Evolutionary conservation across 768 basidiomycete species (phyloP).

Genomic region (Leucocoprinus sp.): DNA sequence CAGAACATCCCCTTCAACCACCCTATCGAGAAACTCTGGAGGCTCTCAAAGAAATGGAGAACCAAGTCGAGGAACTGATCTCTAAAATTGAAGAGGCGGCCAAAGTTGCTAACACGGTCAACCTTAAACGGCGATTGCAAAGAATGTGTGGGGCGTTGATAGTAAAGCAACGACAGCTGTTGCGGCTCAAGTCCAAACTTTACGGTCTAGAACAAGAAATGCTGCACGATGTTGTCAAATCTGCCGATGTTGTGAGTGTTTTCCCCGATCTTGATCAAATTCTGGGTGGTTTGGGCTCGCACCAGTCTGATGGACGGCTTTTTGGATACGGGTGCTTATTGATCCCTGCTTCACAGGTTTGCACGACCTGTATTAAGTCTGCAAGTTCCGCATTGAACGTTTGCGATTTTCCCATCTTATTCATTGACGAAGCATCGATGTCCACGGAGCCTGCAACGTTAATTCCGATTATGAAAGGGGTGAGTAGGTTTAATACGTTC

Average conservation of each 20-base stretch:
- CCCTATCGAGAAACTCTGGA: constrained; percentile 31
- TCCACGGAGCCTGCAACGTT: constrained; percentile 89
- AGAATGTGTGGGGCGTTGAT: constrained; percentile 27
- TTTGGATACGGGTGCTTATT: background rate
- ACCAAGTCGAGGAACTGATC: constrained; percentile 13
- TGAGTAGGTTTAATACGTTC: constrained; percentile 31
- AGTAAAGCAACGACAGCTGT: constrained; percentile 20
- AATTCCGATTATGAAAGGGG: constrained; percentile 91
- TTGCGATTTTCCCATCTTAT: constrained; percentile 87
- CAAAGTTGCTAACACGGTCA: constrained; percentile 14
- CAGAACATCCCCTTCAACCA: constrained; percentile 47
- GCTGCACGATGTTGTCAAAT: constrained; percentile 50
- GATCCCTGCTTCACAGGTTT: constrained; percentile 49
- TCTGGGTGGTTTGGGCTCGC: background rate
- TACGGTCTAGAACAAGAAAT: constrained; percentile 56
- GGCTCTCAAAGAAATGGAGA: constrained; percentile 17
- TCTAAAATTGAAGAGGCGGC: constrained; percentile 15
- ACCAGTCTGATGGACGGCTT: background rate
- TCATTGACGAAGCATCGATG: constrained; percentile 94
- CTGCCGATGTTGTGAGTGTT: constrained; percentile 64
- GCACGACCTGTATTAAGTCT: constrained; percentile 82
- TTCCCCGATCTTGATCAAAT: constrained; percentile 7
- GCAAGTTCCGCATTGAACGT: constrained; percentile 57
- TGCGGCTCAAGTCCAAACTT: constrained; percentile 30
- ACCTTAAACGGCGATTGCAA: constrained; percentile 16